phyloP scores from a whole-genome alignment of 495 filamentous ascomycete genomes.

The Penicillium dipodomyicola region DNA sequence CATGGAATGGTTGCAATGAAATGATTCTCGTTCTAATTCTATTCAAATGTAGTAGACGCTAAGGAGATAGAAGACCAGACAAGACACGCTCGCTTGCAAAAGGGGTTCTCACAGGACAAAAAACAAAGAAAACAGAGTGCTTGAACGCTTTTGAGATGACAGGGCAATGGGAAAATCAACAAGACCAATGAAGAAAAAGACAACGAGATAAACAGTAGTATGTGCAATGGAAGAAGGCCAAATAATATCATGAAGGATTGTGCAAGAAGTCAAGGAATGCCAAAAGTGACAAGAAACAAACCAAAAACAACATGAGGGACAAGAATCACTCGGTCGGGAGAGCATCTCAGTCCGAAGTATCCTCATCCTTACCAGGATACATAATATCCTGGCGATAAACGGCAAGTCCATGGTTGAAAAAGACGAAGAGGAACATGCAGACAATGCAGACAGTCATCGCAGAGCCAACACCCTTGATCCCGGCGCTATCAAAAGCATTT shows the following conservation, averaged over 20 bases:
- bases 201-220: neutral
- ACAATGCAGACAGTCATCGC: constrained; percentile 53
- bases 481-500: constrained; percentile 38
- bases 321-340: neutral
- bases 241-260: neutral
- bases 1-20: neutral
- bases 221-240: neutral
- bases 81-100: constrained; percentile 1
- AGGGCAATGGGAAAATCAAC: neutral
- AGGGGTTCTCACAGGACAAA: neutral
- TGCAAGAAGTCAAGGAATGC: neutral
- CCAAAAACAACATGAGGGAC: neutral
- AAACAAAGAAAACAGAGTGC: neutral
- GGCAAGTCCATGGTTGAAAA: constrained; percentile 52
- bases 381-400: constrained; percentile 54
- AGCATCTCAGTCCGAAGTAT: constrained; percentile 37
- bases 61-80: neutral
- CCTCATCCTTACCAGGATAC: constrained; percentile 63
- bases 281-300: neutral
- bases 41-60: neutral
- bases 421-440: constrained; percentile 57
- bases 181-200: neutral
- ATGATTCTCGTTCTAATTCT: neutral
- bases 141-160: neutral
- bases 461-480: constrained; percentile 37